These are phyloP conservation scores for Pseudogymnoascus sp. DNA, from an alignment of 2,329 filamentous ascomycete species.

Conservation along the genomic window DNA sequence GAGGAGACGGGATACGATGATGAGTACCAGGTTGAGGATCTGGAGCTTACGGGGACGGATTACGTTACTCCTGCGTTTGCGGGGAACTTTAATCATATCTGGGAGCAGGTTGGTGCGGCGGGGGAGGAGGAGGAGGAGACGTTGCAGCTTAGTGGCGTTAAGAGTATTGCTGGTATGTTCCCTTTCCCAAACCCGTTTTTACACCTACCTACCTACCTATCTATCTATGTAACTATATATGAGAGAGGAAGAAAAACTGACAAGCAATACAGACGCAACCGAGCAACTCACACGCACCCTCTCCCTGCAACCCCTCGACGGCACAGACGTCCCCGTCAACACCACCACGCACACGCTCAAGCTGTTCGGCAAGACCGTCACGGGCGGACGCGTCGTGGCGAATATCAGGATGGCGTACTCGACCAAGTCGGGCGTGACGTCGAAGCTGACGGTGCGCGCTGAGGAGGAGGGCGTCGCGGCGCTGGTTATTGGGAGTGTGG, in stretches of 20 bases:
- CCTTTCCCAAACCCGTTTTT: not conserved
- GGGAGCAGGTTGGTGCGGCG: constrained; percentile 84
- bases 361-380: constrained; percentile 89
- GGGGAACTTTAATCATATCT: constrained; percentile 89
- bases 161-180: constrained; percentile 74
- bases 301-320: constrained; percentile 87
- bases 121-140: constrained; percentile 90
- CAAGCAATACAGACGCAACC: constrained; percentile 69
- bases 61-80: constrained; percentile 91
- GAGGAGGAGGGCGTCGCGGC: constrained; percentile 88
- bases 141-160: constrained; percentile 74
- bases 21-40: constrained; percentile 92
- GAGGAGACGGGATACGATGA: constrained; percentile 93
- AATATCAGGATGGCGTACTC: constrained; percentile 90
- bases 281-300: constrained; percentile 81
- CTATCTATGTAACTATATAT: no score
- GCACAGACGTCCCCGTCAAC: constrained; percentile 82
- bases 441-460: constrained; percentile 84
- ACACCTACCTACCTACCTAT: not conserved
- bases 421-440: constrained; percentile 85
- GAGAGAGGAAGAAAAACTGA: no score
- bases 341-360: constrained; percentile 90
- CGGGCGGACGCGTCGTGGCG: constrained; percentile 79
- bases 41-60: constrained; percentile 84
- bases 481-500: constrained; percentile 75